phyloP scores from a whole-genome alignment of 768 basidiomycete genomes.

The Chlorophyllum brunneum region DNA sequence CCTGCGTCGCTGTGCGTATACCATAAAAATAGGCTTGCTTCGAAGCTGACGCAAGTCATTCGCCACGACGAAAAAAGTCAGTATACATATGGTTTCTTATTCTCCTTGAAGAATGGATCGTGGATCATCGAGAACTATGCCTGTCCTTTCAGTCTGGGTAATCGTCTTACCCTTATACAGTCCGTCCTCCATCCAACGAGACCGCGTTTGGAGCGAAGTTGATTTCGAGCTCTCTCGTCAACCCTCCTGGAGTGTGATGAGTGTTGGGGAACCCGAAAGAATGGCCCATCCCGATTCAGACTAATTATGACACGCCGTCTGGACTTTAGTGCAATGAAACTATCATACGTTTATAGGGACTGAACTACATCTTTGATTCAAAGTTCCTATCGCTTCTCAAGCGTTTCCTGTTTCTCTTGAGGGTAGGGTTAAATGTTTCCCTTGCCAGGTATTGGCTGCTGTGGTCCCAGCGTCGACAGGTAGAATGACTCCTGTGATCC shows the following conservation, averaged over 20 bases:
- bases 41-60: too few species aligned
- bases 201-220: too few species aligned
- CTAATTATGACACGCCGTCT: too few species aligned
- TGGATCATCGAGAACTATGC: constrained; percentile 57
- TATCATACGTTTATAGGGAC: too few species aligned
- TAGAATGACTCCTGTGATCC: constrained; percentile 38
- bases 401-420: background rate
- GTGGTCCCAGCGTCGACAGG: constrained; percentile 40
- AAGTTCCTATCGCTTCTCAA: too few species aligned
- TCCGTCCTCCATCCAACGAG: constrained; percentile 44
- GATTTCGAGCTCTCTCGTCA: too few species aligned
- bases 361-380: too few species aligned
- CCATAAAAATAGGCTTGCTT: too few species aligned
- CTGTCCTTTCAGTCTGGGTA: constrained; percentile 30
- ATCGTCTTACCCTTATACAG: constrained; percentile 29
- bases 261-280: too few species aligned
- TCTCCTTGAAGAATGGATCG: constrained; percentile 43
- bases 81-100: constrained; percentile 58
- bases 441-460: constrained; percentile 23
- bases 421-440: background rate
- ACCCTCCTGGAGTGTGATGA: too few species aligned
- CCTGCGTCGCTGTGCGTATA: constrained; percentile 26
- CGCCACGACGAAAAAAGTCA: constrained; percentile 49
- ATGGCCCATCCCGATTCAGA: too few species aligned
- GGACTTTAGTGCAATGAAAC: too few species aligned